Percentiles rank a stretch among this genome's conserved stretches.
phyloP scores from a whole-genome alignment of 148 eudicot species.

The Silene conica region DNA sequence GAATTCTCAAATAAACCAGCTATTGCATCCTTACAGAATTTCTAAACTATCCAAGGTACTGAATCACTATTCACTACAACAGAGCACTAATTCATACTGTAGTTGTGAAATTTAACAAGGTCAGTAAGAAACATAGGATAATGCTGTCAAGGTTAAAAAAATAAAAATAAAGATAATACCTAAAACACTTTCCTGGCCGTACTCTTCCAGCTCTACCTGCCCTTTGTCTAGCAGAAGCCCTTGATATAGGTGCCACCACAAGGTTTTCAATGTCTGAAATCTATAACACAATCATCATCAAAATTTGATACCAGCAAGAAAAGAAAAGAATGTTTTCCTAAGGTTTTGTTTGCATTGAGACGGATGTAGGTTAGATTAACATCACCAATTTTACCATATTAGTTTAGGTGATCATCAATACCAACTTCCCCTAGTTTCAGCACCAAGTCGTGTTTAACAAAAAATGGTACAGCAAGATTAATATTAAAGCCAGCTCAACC shows the following conservation, averaged over 20 bases:
- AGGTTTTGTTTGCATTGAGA: not conserved
- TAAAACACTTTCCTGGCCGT: slow-evolving; percentile 95
- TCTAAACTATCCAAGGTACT: not conserved
- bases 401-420: not conserved
- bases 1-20: not conserved
- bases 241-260: slow-evolving; percentile 92
- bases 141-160: not conserved
- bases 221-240: slow-evolving; percentile 97
- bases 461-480: not conserved
- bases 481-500: not conserved
- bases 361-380: not conserved
- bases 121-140: not conserved
- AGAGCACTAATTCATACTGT: not conserved
- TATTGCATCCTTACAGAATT: not conserved
- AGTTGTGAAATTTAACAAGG: not conserved
- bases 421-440: not conserved
- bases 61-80: not conserved
- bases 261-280: slow-evolving; percentile 84
- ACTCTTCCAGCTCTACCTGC: slow-evolving; percentile 98
- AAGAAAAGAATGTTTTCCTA: slow-evolving; percentile 1
- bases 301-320: slow-evolving; percentile 14
- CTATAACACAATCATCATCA: slow-evolving; percentile 34
- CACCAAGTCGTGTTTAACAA: not conserved
- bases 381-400: not conserved
- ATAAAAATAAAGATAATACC: slow-evolving; percentile 32